A percentile compares a stretch with the other conserved stretches of the same genome.
These are phyloP conservation scores for Elsinoe perseae DNA, from an alignment of 2,329 filamentous ascomycete genomes.

Conservation along the genomic window DNA sequence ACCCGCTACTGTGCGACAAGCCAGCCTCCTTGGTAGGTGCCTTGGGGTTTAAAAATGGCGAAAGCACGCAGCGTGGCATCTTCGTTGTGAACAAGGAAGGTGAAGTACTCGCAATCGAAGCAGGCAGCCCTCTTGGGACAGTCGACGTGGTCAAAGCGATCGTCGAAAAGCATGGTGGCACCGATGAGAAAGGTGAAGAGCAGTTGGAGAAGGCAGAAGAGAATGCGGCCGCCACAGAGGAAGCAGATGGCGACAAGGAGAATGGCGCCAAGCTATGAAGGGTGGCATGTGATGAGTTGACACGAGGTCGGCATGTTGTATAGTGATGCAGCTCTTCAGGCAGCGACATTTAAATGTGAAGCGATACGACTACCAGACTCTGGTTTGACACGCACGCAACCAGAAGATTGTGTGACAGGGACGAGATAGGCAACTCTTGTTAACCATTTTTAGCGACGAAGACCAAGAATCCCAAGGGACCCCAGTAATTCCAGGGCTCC, in stretches of 20 bases:
- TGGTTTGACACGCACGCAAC: slow-evolving; percentile 6
- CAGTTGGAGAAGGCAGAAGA: slow-evolving; percentile 32
- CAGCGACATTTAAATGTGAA: slow-evolving; percentile 3
- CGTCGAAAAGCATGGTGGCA: slow-evolving; percentile 43
- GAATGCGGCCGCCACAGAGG: slow-evolving; percentile 23
- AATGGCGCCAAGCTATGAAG: slow-evolving; percentile 11
- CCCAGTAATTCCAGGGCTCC: neutral
- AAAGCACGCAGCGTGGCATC: slow-evolving; percentile 75
- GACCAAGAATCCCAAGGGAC: neutral
- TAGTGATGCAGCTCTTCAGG: neutral
- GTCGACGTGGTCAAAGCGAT: slow-evolving; percentile 68
- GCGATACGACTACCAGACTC: neutral
- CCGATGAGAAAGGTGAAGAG: slow-evolving; percentile 23
- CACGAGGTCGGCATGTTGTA: neutral
- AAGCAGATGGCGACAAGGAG: slow-evolving; percentile 3
- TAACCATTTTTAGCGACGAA: neutral
- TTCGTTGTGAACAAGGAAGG: slow-evolving; percentile 64
- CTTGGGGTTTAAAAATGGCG: slow-evolving; percentile 86
- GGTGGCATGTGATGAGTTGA: neutral
- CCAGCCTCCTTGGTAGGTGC: slow-evolving; percentile 66
- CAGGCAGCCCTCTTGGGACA: slow-evolving; percentile 70
- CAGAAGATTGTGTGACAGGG: neutral
- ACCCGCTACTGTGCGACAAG: slow-evolving; percentile 79
- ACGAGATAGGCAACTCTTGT: slow-evolving; percentile 2
- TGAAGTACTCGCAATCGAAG: slow-evolving; percentile 66